Percentiles rank a stretch among this genome's conserved stretches.
phyloP scores from a whole-genome alignment of 768 basidiomycete genomes.

The Antrodiella citrinella region DNA sequence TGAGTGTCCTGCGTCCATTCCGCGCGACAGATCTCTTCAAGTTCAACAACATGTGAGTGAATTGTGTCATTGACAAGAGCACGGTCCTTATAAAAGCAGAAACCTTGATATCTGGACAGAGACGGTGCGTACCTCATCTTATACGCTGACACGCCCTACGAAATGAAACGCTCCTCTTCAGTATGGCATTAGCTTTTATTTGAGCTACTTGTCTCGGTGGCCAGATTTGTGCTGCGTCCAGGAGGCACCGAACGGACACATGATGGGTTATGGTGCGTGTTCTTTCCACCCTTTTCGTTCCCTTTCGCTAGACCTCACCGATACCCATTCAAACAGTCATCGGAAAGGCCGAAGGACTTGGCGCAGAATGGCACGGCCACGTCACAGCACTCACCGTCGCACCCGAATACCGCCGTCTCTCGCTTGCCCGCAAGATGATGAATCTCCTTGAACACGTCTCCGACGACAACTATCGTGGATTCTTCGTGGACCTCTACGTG shows the following conservation, averaged over 20 bases:
- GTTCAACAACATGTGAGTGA: slow-evolving; percentile 76
- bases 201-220: slow-evolving; percentile 86
- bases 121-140: slow-evolving; percentile 83
- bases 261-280: slow-evolving; percentile 88
- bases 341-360: slow-evolving; percentile 83
- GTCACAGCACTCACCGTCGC: slow-evolving; percentile 93
- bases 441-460: slow-evolving; percentile 77
- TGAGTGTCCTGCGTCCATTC: slow-evolving; percentile 86
- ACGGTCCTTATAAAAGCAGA: slow-evolving; percentile 29
- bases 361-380: slow-evolving; percentile 84
- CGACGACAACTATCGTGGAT: slow-evolving; percentile 70
- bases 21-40: slow-evolving; percentile 84
- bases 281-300: slow-evolving; percentile 3
- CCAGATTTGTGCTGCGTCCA: slow-evolving; percentile 84
- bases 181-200: slow-evolving; percentile 87
- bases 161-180: too few relatives aligned
- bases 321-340: slow-evolving; percentile 48
- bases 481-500: slow-evolving; percentile 95
- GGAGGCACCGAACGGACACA: slow-evolving; percentile 69
- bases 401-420: slow-evolving; percentile 84
- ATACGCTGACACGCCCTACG: not conserved
- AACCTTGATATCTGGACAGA: slow-evolving; percentile 98
- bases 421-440: slow-evolving; percentile 85
- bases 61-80: not conserved
- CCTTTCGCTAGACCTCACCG: not conserved